These are phyloP conservation scores for Aphanoascus verrucosus DNA, from an alignment of 2,329 filamentous ascomycete genomes.

Conservation along the genomic window DNA sequence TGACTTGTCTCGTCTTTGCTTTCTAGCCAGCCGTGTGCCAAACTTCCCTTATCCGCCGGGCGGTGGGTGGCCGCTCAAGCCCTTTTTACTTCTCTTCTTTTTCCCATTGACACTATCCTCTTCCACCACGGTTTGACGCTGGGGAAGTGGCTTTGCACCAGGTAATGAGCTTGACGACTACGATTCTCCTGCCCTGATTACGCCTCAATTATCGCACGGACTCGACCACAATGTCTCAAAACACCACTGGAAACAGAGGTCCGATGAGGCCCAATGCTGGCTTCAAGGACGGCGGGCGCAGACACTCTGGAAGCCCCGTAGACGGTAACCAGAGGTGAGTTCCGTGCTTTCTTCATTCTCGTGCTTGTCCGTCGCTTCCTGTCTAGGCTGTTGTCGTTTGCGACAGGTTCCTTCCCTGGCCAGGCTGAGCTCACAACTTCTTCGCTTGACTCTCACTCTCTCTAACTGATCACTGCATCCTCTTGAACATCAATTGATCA, in stretches of 20 bases:
- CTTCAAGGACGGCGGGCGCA: slow-evolving; percentile 44
- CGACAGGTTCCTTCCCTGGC: neutral
- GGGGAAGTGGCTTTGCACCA: neutral
- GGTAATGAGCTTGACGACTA: slow-evolving; percentile 31
- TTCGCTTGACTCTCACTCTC: too few relatives aligned
- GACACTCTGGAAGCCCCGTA: slow-evolving; percentile 46
- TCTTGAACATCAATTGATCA: neutral
- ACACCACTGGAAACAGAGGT: slow-evolving; percentile 30
- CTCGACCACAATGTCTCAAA: slow-evolving; percentile 30
- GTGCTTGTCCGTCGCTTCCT: slow-evolving; percentile 9
- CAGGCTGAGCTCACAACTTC: neutral
- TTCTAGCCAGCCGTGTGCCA: neutral
- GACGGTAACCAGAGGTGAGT: slow-evolving; percentile 47
- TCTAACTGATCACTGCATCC: too few relatives aligned
- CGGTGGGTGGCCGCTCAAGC: slow-evolving; percentile 26
- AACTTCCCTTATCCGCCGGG: slow-evolving; percentile 20
- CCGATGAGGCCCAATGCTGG: slow-evolving; percentile 42
- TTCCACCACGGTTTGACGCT: neutral
- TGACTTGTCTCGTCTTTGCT: neutral
- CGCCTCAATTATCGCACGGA: slow-evolving; percentile 28
- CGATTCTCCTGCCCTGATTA: slow-evolving; percentile 29
- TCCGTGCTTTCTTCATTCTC: slow-evolving; percentile 12
- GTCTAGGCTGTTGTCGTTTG: neutral
- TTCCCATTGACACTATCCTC: slow-evolving; percentile 13
- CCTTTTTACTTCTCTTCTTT: slow-evolving; percentile 25